Conservation (phyloP, 805 yeast genomes). For the Cyberlindnera americana region DNA sequence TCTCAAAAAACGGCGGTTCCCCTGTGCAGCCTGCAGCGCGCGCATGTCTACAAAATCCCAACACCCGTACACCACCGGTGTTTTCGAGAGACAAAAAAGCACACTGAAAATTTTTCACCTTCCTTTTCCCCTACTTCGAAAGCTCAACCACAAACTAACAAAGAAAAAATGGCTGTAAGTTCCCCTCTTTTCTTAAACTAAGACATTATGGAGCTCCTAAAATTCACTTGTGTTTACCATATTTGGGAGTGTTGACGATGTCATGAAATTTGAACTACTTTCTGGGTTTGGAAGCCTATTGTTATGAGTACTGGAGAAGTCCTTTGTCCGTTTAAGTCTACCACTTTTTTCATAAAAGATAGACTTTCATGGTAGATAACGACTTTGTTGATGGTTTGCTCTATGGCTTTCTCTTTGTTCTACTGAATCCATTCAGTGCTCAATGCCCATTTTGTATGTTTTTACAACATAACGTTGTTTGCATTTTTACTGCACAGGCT, state of each 20-base stretch:
- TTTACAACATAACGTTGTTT: conserved; percentile 7
- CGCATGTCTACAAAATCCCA: too few species aligned
- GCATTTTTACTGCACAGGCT: conserved; percentile 21
- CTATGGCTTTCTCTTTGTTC: neutral
- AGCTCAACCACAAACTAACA: neutral
- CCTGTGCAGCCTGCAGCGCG: too few species aligned
- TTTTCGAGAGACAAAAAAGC: neutral
- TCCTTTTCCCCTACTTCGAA: neutral
- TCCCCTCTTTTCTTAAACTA: neutral
- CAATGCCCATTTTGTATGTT: neutral
- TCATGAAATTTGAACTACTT: conserved; percentile 7
- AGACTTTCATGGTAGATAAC: neutral
- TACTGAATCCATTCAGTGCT: neutral
- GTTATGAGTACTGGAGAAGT: neutral
- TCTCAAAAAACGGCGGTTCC: too few species aligned
- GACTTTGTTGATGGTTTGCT: neutral
- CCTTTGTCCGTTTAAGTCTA: neutral
- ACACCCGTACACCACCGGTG: conserved; percentile 9
- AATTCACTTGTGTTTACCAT: conserved; percentile 11
- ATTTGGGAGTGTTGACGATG: conserved; percentile 30
- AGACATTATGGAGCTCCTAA: conserved; percentile 30
- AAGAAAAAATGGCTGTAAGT: conserved; percentile 8
- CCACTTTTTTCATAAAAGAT: neutral
- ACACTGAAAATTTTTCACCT: neutral
- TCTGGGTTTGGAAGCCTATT: neutral